Conservation (phyloP, 2,329 filamentous ascomycete species). For the Pochonia chlamydosporia region DNA sequence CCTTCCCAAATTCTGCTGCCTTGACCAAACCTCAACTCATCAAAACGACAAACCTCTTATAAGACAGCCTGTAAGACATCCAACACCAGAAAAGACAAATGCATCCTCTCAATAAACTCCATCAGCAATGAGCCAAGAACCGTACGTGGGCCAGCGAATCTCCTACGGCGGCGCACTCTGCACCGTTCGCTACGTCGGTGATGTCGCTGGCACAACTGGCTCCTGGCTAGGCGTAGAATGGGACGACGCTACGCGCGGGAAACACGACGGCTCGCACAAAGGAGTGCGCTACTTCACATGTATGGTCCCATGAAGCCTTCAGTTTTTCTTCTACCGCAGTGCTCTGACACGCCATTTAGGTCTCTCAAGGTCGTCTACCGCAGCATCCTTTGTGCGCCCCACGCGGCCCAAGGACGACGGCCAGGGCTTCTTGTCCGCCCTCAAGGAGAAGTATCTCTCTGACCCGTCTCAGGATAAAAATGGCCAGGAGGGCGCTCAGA, state of each 20-base stretch:
- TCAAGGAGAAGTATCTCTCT: conserved; percentile 78
- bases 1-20: conserved; percentile 15
- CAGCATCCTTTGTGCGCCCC: conserved; percentile 83
- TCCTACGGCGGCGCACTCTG: conserved; percentile 74
- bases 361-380: conserved; percentile 58
- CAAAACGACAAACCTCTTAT: background rate
- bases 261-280: conserved; percentile 81
- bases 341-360: conserved; percentile 27
- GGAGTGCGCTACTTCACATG: conserved; percentile 79
- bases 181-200: conserved; percentile 78
- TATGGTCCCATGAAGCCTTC: conserved; percentile 31
- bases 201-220: conserved; percentile 68
- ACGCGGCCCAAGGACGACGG: conserved; percentile 62
- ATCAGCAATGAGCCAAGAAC: conserved; percentile 29
- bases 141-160: conserved; percentile 64
- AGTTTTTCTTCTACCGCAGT: background rate
- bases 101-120: background rate
- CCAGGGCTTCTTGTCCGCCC: conserved; percentile 70
- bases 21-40: conserved; percentile 11
- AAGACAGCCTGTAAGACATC: background rate
- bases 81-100: background rate
- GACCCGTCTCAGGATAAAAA: conserved; percentile 33
- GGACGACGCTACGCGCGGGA: conserved; percentile 82
- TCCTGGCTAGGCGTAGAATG: conserved; percentile 94
- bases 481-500: conserved; percentile 37